phyloP scores from a whole-genome alignment of 371 early-diverging fungal genomes.

The Mortierella sp. region DNA sequence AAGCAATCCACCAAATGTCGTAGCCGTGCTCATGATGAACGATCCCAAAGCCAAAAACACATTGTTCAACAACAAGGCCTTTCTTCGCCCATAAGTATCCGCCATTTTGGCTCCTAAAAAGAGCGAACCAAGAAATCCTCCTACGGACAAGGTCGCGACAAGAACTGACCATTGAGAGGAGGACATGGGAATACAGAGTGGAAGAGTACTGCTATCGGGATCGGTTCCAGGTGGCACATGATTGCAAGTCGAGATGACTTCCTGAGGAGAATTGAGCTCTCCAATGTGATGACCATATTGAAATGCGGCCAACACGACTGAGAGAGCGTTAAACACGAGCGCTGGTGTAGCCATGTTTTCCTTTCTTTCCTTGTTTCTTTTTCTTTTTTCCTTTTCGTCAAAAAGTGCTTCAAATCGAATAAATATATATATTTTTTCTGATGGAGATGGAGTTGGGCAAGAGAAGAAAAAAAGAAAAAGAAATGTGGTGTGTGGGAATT shows the following conservation, averaged over 20 bases:
- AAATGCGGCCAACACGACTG: constrained; percentile 65
- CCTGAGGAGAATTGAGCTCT: constrained; percentile 81
- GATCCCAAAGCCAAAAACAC: constrained; percentile 71
- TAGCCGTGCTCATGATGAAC: constrained; percentile 70
- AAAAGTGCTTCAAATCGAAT: not conserved
- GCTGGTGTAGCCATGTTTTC: constrained; percentile 48
- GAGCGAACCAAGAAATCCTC: constrained; percentile 89
- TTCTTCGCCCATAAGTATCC: constrained; percentile 79
- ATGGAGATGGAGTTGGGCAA: too few relatives aligned
- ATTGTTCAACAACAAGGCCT: constrained; percentile 75
- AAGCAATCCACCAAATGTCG: constrained; percentile 60
- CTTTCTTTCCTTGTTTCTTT: too few relatives aligned
- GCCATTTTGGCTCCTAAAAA: constrained; percentile 71
- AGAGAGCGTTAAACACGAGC: constrained; percentile 44
- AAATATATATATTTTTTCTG: not conserved
- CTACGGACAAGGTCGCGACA: constrained; percentile 77
- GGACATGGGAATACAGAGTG: constrained; percentile 85
- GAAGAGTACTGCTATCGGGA: constrained; percentile 52
- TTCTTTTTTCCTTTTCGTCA: not conserved
- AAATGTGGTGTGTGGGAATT: too few relatives aligned
- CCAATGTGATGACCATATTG: constrained; percentile 89
- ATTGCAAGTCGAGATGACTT: constrained; percentile 73
- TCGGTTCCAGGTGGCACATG: constrained; percentile 28
- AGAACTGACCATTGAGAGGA: constrained; percentile 77
- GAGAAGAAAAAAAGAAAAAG: too few relatives aligned